Conservation (phyloP, 306 rosid genomes). For the Erythrophleum fordii region DNA sequence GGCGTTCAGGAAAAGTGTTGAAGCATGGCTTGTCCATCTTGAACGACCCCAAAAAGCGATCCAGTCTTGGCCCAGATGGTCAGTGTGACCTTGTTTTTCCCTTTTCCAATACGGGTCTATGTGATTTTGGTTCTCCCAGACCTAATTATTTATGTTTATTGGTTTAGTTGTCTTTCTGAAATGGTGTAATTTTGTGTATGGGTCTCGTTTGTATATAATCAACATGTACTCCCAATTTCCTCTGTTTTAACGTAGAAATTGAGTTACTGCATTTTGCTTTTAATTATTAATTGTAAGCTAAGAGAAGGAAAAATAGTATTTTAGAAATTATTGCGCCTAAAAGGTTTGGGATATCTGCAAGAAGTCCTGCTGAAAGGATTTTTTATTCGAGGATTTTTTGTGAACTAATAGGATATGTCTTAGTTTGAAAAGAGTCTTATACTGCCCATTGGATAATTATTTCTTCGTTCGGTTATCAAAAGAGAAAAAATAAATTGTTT, state of each 20-base stretch:
- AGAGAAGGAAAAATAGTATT: background rate
- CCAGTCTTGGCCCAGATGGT: constrained; percentile 86
- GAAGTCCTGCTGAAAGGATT: background rate
- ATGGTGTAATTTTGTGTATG: background rate
- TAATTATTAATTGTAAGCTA: background rate
- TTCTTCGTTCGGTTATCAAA: background rate
- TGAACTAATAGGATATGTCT: background rate
- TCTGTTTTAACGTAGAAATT: background rate
- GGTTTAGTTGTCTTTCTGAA: background rate
- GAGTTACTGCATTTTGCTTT: background rate
- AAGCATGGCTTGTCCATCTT: constrained; percentile 84
- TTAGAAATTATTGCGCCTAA: background rate
- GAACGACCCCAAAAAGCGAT: constrained; percentile 74
- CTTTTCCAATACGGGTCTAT: constrained; percentile 18
- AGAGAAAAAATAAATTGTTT: background rate
- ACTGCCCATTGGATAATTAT: background rate
- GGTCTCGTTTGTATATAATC: background rate
- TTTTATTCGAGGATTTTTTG: background rate
- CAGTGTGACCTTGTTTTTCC: constrained; percentile 12
- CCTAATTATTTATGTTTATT: constrained; percentile 22
- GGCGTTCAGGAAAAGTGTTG: constrained; percentile 85
- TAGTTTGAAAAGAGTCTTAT: background rate
- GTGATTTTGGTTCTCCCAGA: background rate
- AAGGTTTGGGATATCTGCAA: background rate
- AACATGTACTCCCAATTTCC: background rate